phyloP scores from a whole-genome alignment of 768 basidiomycete genomes.

The Mycena galericulata region DNA sequence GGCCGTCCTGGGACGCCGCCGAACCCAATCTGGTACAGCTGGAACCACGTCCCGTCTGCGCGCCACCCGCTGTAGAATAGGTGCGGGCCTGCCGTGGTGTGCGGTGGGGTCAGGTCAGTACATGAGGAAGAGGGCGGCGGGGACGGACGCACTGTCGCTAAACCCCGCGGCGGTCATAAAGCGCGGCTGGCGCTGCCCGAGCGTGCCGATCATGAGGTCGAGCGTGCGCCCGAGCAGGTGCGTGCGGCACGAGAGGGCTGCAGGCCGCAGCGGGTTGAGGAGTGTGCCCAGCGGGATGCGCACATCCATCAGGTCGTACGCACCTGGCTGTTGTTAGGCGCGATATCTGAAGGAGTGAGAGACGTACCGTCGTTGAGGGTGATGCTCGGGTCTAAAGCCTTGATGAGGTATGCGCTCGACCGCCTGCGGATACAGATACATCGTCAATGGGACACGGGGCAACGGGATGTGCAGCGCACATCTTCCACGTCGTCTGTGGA shows the following conservation, averaged over 20 bases:
- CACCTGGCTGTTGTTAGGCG: constrained; percentile 25
- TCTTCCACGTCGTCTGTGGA: constrained; percentile 29
- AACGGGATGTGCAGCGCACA: constrained; percentile 13
- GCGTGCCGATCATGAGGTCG: constrained; percentile 43
- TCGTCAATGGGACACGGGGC: background rate
- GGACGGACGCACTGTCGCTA: constrained; percentile 33
- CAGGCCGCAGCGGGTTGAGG: constrained; percentile 44
- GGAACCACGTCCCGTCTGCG: constrained; percentile 43
- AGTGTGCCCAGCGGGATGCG: constrained; percentile 45
- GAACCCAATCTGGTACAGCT: constrained; percentile 46
- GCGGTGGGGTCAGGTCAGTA: background rate
- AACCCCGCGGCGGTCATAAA: constrained; percentile 46
- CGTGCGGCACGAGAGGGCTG: constrained; percentile 45
- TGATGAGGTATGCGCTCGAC: constrained; percentile 41
- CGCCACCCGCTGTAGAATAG: constrained; percentile 46
- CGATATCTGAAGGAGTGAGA: background rate
- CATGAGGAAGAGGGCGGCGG: background rate
- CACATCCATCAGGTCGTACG: constrained; percentile 45
- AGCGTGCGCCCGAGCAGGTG: constrained; percentile 44
- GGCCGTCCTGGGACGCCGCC: constrained; percentile 36
- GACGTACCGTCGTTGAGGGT: constrained; percentile 42
- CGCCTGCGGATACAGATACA: constrained; percentile 24
- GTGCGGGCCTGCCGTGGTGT: constrained; percentile 37
- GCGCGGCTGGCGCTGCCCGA: constrained; percentile 43
- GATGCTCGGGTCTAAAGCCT: constrained; percentile 44